Percentiles rank a stretch among this genome's conserved stretches.
phyloP scores from a whole-genome alignment of 2,329 filamentous ascomycete genomes.

The Penicillium sp. region DNA sequence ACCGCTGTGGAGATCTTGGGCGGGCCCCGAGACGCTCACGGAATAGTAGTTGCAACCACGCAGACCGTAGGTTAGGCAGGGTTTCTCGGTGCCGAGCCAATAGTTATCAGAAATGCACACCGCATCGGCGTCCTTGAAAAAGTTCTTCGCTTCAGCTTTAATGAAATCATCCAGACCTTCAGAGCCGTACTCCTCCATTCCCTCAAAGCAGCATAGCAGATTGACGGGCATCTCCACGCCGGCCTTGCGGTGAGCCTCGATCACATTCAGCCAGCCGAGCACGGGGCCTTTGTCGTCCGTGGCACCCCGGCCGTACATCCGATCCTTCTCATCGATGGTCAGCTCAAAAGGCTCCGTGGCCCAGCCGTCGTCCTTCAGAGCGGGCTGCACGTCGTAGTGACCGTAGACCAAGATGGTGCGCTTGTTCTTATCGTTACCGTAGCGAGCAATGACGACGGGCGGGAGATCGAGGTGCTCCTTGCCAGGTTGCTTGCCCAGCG shows the following conservation, averaged over 20 bases:
- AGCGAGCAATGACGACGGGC: constrained; percentile 85
- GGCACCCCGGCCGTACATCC: constrained; percentile 93
- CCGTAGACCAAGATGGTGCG: constrained; percentile 94
- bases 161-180: constrained; percentile 96
- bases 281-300: constrained; percentile 99
- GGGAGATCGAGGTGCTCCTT: constrained; percentile 87
- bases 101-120: constrained; percentile 99
- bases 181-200: constrained; percentile 98
- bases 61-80: constrained; percentile 93
- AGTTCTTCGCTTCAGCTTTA: constrained; percentile 81
- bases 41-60: constrained; percentile 98
- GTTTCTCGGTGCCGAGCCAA: constrained; percentile 98
- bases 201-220: constrained; percentile 98
- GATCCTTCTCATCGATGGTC: constrained; percentile 78
- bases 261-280: constrained; percentile 94
- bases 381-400: constrained; percentile 98
- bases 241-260: constrained; percentile 94
- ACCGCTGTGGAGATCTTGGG: constrained; percentile 89
- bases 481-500: constrained; percentile 85
- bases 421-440: constrained; percentile 88
- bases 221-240: constrained; percentile 95
- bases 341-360: constrained; percentile 89
- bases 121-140: constrained; percentile 91
- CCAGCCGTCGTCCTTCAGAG: constrained; percentile 90
- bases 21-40: constrained; percentile 82